A percentile compares a stretch with the other conserved stretches of the same genome.
Evolutionary conservation across 768 basidiomycete species (phyloP).

Genomic region (Auriculariales sp.): DNA sequence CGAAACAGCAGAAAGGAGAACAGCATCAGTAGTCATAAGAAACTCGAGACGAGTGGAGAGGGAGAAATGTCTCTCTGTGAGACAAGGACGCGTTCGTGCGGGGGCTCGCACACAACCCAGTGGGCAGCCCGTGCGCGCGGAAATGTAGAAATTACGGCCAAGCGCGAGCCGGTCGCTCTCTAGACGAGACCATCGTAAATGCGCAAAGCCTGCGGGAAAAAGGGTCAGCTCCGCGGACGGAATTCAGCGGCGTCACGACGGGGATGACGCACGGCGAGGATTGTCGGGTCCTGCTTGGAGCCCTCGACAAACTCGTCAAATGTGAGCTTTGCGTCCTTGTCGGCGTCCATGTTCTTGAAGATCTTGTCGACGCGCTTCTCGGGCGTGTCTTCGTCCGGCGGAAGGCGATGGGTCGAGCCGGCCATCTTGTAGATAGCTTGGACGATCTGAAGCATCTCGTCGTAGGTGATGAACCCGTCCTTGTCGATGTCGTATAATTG

Average conservation of each 20-base stretch:
- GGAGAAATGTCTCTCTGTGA: too few species aligned
- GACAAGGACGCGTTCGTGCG: too few species aligned
- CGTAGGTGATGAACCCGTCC: constrained; percentile 94
- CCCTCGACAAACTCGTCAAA: constrained; percentile 98
- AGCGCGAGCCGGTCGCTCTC: background rate
- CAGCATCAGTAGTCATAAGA: too few species aligned
- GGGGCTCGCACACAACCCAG: too few species aligned
- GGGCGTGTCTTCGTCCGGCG: constrained; percentile 98
- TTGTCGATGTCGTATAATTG: constrained; percentile 98
- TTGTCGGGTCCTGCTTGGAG: constrained; percentile 96
- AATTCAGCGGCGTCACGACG: background rate
- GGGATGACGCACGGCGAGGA: constrained; percentile 64
- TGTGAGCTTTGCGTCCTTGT: constrained; percentile 85
- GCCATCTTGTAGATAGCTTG: constrained; percentile 99
- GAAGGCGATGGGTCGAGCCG: constrained; percentile 96
- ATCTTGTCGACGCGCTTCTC: constrained; percentile 99
- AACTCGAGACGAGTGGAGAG: too few species aligned
- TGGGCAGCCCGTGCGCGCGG: too few species aligned
- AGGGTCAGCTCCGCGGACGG: constrained; percentile 1
- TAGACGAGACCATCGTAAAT: background rate
- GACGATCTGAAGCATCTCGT: constrained; percentile 98
- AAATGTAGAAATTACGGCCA: background rate
- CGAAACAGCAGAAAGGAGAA: too few species aligned
- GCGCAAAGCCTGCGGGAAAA: background rate
- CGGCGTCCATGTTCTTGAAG: constrained; percentile 91